Percentiles rank a stretch among this genome's conserved stretches.
Evolutionary conservation across 192 early-diverging fungal genomes (phyloP).

Genomic region (Rhizophagus clarus): DNA sequence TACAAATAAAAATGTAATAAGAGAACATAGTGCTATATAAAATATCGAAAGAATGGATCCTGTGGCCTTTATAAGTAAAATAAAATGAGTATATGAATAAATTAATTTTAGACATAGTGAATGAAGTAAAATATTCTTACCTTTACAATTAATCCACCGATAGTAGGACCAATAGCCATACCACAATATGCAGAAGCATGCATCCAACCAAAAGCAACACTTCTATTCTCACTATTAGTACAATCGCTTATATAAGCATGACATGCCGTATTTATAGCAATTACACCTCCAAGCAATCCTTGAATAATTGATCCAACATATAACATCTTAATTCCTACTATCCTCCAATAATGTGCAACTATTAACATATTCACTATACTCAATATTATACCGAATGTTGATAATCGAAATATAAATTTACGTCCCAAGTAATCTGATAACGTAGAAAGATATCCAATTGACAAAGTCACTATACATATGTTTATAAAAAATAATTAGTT

Average conservation of each 20-base stretch:
- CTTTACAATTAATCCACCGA: slow-evolving; percentile 13
- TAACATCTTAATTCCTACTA: slow-evolving; percentile 7
- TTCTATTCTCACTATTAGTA: slow-evolving; percentile 10
- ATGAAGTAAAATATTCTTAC: background rate
- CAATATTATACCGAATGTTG: slow-evolving; percentile 18
- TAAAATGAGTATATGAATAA: background rate
- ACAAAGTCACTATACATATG: slow-evolving; percentile 7
- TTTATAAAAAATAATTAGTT: background rate
- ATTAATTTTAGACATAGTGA: background rate
- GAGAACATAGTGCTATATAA: slow-evolving; percentile 10
- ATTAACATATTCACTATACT: background rate
- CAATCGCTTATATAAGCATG: slow-evolving; percentile 33
- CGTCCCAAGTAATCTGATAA: slow-evolving; percentile 27
- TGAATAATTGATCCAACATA: slow-evolving; percentile 20
- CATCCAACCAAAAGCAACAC: slow-evolving; percentile 23
- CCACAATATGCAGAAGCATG: slow-evolving; percentile 18
- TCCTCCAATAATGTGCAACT: slow-evolving; percentile 20
- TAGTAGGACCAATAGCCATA: slow-evolving; percentile 18
- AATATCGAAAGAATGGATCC: slow-evolving; percentile 18
- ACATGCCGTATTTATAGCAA: slow-evolving; percentile 25
- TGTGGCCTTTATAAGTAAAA: slow-evolving; percentile 8
- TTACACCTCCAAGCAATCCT: slow-evolving; percentile 22
- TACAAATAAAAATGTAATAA: slow-evolving; percentile 16
- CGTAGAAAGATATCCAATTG: slow-evolving; percentile 27
- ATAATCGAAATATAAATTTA: slow-evolving; percentile 6